Evolutionary conservation across 1,139 yeast species (phyloP).

Genomic region (Hyphopichia fennica): DNA sequence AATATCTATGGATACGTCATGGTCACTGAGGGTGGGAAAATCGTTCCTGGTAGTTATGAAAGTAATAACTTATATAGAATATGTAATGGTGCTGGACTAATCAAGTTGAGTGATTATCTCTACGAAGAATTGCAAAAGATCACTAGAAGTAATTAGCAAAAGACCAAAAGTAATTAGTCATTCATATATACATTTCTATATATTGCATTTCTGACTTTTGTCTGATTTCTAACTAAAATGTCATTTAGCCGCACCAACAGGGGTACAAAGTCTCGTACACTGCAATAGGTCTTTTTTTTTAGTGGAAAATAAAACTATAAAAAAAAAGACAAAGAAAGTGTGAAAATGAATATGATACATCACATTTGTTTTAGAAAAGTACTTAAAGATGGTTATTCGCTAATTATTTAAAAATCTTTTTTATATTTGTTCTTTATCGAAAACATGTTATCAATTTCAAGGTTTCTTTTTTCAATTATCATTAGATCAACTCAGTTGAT

Average conservation of each 20-base stretch:
- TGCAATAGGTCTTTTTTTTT: no score
- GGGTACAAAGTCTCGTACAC: no score
- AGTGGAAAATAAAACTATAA: no score
- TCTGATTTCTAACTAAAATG: no score
- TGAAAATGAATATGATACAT: neutral
- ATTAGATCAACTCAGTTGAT: constrained; percentile 10
- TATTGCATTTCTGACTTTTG: no score
- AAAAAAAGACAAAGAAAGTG: neutral
- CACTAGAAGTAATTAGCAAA: neutral
- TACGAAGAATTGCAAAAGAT: constrained; percentile 37
- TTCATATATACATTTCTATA: no score
- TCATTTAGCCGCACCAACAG: no score
- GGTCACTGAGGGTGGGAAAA: constrained; percentile 55
- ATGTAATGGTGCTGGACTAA: constrained; percentile 57
- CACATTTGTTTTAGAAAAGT: neutral
- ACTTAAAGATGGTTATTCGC: no score
- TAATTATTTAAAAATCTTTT: no score
- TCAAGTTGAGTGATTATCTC: constrained; percentile 57
- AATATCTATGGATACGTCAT: constrained; percentile 71
- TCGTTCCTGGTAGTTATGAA: constrained; percentile 58
- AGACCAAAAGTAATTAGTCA: no score
- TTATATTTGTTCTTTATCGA: no score
- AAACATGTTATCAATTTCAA: no score
- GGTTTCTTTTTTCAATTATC: neutral
- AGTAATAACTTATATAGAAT: constrained; percentile 60